Conservation (phyloP, 768 basidiomycete genomes). For the Solioccasus polychromus region DNA sequence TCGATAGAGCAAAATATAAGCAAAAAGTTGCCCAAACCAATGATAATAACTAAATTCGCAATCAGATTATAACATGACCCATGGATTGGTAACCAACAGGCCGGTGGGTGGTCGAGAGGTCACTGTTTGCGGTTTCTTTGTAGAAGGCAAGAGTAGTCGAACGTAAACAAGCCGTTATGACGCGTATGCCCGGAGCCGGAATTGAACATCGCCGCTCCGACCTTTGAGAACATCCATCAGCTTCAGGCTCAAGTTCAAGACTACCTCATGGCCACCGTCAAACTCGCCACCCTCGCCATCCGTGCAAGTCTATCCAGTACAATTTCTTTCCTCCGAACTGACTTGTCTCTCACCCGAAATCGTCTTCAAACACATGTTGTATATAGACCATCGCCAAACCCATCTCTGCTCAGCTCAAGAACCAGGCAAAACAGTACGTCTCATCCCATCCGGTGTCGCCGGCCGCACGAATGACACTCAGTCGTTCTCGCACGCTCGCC, state of each 20-base stretch:
- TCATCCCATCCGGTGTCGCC: too few relatives aligned
- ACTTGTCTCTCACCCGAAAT: neutral
- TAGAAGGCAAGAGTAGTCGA: too few relatives aligned
- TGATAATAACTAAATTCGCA: too few relatives aligned
- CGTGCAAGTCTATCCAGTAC: constrained; percentile 45
- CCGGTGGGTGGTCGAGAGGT: neutral
- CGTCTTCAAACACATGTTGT: neutral
- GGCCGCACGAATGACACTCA: neutral
- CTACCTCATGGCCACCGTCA: constrained; percentile 68
- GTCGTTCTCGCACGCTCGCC: too few relatives aligned
- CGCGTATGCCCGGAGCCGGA: neutral
- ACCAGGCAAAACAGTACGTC: constrained; percentile 69
- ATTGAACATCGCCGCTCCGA: neutral
- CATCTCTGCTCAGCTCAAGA: constrained; percentile 64
- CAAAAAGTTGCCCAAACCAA: too few relatives aligned
- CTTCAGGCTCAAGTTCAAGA: too few relatives aligned
- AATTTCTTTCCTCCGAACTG: neutral
- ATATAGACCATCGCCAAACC: constrained; percentile 88
- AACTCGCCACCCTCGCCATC: constrained; percentile 72
- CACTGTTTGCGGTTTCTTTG: too few relatives aligned
- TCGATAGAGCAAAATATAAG: too few relatives aligned
- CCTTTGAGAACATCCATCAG: too few relatives aligned
- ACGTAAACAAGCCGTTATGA: neutral
- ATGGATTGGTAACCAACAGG: too few relatives aligned
- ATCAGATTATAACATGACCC: too few relatives aligned